Base-by-base conservation (phyloP, 2,329 filamentous ascomycete species). In the Beauveria bassiana region DNA sequence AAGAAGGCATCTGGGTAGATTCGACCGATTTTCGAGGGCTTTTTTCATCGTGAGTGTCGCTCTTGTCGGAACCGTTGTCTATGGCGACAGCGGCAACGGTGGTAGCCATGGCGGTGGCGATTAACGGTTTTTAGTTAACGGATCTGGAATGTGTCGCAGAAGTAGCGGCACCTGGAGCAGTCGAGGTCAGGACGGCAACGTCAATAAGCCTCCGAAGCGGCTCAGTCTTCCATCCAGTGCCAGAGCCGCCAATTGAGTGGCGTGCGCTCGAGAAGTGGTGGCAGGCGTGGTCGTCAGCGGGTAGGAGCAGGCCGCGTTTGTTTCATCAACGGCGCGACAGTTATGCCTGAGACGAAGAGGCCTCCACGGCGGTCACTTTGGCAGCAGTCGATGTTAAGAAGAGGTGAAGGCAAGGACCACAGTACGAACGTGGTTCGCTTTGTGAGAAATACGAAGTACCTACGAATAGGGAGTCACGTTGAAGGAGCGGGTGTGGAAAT, bases 1-100 rank as follows among this genome's bases (percentile, higher is more conserved):
- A 45, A 20, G 47, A 34, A 18, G 45, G 42, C 28, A 62, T 63
- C 62, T 63, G 69, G 65, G 63, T 66, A 63, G 45, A 42, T 4
- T 58, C 34, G 55, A 26, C 22, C 55, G 55, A 58, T 20, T 14
- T 50, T 42, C 45, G 45, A 42, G 31, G 18, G 20, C 6, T 18
- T 16, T 55, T 12, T 14, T 52, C 16, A n/a, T 31, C 26, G 28
- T 55, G 59, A 7, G 20, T 28, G 43, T 43, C 8, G 24, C 43
- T 46, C 20, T 49, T 31, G 6, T 55, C 45, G 20, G 51, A 50
- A 43, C 24, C 43, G 31, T 31, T 45, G 51, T 47, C 51, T 22
- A 22, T 46, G 46, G n/a, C 16, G 22, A 28, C 38, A 10, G 49
- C 28, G 28, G 28, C 22, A 42, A 50, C 38, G 20, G 51, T 46